Evolutionary conservation across 106 monocot genomes (phyloP).

Genomic region (Allium fistulosum): DNA sequence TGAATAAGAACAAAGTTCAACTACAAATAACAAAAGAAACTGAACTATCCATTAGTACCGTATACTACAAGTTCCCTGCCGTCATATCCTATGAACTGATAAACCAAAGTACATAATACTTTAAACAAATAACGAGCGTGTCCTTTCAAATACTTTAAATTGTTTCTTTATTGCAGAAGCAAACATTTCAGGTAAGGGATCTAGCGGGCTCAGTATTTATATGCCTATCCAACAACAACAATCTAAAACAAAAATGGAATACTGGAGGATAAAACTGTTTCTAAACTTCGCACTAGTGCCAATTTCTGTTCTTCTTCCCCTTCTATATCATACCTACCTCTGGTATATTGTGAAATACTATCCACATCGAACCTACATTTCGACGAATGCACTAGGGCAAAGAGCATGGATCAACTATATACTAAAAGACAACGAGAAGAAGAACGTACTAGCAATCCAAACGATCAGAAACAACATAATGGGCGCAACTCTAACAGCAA

Average conservation of each 20-base stretch:
- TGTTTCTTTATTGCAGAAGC: too few relatives aligned
- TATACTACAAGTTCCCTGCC: too few relatives aligned
- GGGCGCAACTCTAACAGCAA: slow-evolving; percentile 11
- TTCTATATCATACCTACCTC: not conserved
- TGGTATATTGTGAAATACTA: not conserved
- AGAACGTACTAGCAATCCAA: slow-evolving; percentile 19
- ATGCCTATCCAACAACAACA: not conserved
- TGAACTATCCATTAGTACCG: too few relatives aligned
- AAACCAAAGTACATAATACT: too few relatives aligned
- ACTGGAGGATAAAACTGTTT: not conserved
- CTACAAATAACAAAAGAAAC: too few relatives aligned
- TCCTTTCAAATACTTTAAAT: too few relatives aligned
- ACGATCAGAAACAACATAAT: slow-evolving; percentile 16
- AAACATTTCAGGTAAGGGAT: too few relatives aligned
- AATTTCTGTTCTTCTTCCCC: not conserved
- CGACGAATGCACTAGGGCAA: not conserved
- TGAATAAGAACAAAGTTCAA: too few relatives aligned
- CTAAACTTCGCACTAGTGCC: not conserved
- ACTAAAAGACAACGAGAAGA: slow-evolving; percentile 24
- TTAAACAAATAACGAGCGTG: too few relatives aligned
- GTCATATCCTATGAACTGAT: too few relatives aligned
- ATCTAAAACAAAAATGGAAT: not conserved
- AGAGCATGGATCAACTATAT: not conserved
- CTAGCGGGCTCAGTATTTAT: too few relatives aligned
- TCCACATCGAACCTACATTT: not conserved